phyloP scores from a whole-genome alignment of 495 filamentous ascomycete genomes.

The Xylaria scruposa region DNA sequence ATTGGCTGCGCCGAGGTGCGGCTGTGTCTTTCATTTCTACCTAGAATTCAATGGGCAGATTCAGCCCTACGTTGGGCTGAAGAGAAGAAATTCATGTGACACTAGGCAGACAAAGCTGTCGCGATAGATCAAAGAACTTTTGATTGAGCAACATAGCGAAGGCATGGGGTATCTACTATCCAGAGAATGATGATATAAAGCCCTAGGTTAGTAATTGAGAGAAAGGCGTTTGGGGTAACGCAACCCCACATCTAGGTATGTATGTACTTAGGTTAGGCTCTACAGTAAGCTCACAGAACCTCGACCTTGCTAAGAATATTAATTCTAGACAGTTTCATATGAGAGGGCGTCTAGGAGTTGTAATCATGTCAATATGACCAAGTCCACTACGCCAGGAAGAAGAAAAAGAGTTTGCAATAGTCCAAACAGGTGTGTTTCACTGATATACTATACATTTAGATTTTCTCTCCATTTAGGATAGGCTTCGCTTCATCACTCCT shows the following conservation, averaged over 20 bases:
- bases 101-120: not conserved
- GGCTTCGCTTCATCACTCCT: constrained; percentile 68
- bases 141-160: not conserved
- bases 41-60: not conserved
- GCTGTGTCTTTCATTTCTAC: not conserved
- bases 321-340: not conserved
- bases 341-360: not conserved
- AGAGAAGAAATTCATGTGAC: not conserved
- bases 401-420: not conserved
- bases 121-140: not conserved
- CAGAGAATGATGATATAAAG: not conserved
- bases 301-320: not conserved
- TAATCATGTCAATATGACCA: not conserved
- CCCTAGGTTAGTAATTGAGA: not conserved
- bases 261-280: too few relatives aligned
- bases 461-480: constrained; percentile 67
- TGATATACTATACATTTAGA: constrained; percentile 36
- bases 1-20: not conserved
- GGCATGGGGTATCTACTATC: not conserved
- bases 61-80: not conserved
- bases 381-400: not conserved
- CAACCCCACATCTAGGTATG: not conserved
- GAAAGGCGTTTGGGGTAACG: not conserved
- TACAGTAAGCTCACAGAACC: not conserved
- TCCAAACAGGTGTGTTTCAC: constrained; percentile 8